phyloP scores from a whole-genome alignment of 169 alveolate genomes.

The Cytauxzoon felis region DNA sequence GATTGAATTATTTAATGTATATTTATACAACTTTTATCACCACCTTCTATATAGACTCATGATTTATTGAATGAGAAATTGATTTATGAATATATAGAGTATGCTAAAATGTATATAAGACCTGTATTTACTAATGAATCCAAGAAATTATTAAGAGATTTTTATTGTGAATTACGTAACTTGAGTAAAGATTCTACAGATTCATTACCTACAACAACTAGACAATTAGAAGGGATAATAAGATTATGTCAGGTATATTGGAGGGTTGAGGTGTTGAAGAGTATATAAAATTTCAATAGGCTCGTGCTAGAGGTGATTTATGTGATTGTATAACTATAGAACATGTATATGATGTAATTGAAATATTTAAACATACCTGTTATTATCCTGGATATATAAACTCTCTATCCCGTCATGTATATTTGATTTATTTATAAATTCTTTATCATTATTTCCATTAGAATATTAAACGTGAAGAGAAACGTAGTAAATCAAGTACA shows the following conservation, averaged over 20 bases:
- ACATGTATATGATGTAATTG: conserved; percentile 69
- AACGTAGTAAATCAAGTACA: not conserved
- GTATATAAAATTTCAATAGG: conserved; percentile 60
- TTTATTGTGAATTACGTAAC: conserved; percentile 12
- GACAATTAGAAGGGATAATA: conserved; percentile 85
- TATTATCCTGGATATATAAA: conserved; percentile 25
- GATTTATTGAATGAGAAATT: conserved; percentile 21
- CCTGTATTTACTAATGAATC: conserved; percentile 31
- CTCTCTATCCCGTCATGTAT: too few species aligned
- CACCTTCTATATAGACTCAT: conserved; percentile 9
- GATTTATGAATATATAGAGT: conserved; percentile 24
- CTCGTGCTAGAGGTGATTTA: conserved; percentile 84
- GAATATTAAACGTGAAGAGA: too few species aligned
- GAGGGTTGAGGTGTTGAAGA: conserved; percentile 46
- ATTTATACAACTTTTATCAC: too few species aligned
- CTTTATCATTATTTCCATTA: too few species aligned
- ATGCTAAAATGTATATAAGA: conserved; percentile 21
- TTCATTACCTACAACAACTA: conserved; percentile 71
- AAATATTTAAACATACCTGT: conserved; percentile 62
- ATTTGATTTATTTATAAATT: too few species aligned
- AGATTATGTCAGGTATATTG: conserved; percentile 88
- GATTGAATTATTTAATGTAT: too few species aligned
- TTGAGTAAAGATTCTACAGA: not conserved
- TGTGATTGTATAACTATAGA: conserved; percentile 47
- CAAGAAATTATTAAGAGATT: not conserved